A percentile compares a stretch with the other conserved stretches of the same genome.
These are phyloP conservation scores for Ceratobasidium theobromae DNA, from an alignment of 1,284 basidiomycete genomes.

Conservation along the genomic window DNA sequence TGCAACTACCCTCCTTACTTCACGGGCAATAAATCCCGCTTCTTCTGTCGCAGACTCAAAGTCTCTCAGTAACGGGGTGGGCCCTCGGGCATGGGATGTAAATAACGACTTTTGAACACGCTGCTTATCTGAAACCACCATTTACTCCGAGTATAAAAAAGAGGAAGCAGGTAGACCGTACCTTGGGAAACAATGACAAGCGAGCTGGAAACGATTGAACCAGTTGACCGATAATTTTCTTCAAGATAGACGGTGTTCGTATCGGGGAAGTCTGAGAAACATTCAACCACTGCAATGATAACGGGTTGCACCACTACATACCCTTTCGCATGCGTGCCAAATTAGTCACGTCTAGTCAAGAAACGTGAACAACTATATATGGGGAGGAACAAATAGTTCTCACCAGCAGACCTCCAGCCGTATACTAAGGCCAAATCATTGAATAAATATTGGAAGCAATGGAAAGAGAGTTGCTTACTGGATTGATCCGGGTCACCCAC, in stretches of 20 bases:
- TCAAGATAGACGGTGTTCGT: conserved; percentile 76
- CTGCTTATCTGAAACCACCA: conserved; percentile 54
- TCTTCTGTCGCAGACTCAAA: conserved; percentile 55
- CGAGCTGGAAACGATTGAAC: conserved; percentile 72
- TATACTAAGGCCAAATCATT: conserved; percentile 56
- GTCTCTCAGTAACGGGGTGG: conserved; percentile 55
- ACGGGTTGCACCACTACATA: conserved; percentile 39
- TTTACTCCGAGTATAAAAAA: background rate
- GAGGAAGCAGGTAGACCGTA: conserved; percentile 39
- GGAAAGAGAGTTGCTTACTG: conserved; percentile 49
- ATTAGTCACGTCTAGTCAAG: conserved; percentile 67
- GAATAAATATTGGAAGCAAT: background rate
- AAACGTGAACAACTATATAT: background rate
- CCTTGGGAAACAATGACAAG: conserved; percentile 83
- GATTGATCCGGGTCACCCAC: conserved; percentile 95
- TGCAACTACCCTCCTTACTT: conserved; percentile 78
- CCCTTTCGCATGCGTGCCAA: conserved; percentile 74
- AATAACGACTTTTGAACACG: conserved; percentile 77
- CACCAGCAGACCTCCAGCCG: conserved; percentile 80
- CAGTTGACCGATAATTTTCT: conserved; percentile 87
- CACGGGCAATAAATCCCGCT: conserved; percentile 70
- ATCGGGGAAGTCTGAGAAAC: conserved; percentile 60
- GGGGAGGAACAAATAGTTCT: background rate
- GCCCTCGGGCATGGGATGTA: conserved; percentile 69
- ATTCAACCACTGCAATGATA: background rate